These are phyloP conservation scores for Acarospora socialis DNA, from an alignment of 2,329 filamentous ascomycete species.

Conservation along the genomic window DNA sequence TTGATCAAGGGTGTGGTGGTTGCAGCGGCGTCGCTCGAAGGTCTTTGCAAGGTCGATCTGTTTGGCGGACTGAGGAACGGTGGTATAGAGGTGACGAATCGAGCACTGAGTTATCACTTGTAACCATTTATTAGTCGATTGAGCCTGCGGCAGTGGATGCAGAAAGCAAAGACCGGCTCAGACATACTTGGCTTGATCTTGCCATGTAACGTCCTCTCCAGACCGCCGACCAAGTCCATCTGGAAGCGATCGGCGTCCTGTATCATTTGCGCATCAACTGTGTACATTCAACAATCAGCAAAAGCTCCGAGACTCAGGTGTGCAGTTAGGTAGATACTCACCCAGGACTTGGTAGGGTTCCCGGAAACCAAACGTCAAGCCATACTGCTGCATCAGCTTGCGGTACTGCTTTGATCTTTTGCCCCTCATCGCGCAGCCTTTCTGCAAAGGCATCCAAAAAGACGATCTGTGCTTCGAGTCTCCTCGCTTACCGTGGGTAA, in stretches of 20 bases:
- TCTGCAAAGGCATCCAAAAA: conserved; percentile 9
- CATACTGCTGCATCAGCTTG: conserved; percentile 90
- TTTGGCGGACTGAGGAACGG: conserved; percentile 40
- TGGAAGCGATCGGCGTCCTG: conserved; percentile 69
- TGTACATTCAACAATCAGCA: conserved; percentile 13
- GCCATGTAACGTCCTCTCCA: conserved; percentile 75
- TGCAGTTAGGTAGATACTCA: conserved; percentile 25
- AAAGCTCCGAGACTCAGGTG: conserved; percentile 2
- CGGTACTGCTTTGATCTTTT: conserved; percentile 61
- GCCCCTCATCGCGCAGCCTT: conserved; percentile 49
- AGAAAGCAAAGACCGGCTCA: no score
- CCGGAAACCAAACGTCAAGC: conserved; percentile 75
- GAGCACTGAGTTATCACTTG: no score
- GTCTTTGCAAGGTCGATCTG: conserved; percentile 58
- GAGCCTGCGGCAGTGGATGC: no score
- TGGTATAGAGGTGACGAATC: conserved; percentile 62
- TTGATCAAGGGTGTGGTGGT: conserved; percentile 60
- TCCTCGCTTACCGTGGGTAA: background rate
- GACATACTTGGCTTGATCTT: conserved; percentile 64
- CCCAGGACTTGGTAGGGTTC: conserved; percentile 84
- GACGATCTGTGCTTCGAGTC: background rate
- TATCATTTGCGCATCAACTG: conserved; percentile 74
- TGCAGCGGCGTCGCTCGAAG: conserved; percentile 62
- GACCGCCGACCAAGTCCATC: conserved; percentile 67
- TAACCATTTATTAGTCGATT: no score